These are phyloP conservation scores for Aureobasidium sp. DNA, from an alignment of 2,329 filamentous ascomycete genomes.

Conservation along the genomic window DNA sequence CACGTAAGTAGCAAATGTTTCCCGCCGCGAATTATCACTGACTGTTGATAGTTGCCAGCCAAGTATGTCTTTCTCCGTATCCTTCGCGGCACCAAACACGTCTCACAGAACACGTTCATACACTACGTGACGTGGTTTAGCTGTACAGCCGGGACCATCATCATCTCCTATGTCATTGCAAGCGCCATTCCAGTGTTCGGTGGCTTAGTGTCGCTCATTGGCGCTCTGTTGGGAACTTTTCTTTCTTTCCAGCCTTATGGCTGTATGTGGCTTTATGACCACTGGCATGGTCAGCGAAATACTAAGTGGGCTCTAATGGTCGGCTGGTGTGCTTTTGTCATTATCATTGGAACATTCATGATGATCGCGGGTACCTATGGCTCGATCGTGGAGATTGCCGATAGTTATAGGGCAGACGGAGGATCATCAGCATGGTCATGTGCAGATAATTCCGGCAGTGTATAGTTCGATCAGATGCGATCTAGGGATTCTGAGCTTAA, in stretches of 20 bases:
- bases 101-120: constrained; percentile 15
- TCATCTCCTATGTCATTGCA: constrained; percentile 21
- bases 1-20: constrained; percentile 4
- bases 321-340: constrained; percentile 24
- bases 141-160: constrained; percentile 15
- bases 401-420: constrained; percentile 27
- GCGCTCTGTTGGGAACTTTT: constrained; percentile 20
- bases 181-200: constrained; percentile 21
- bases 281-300: constrained; percentile 24
- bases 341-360: constrained; percentile 35
- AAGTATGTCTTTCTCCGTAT: constrained; percentile 24
- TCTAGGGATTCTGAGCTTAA: no score
- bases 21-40: background rate
- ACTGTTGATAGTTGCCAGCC: constrained; percentile 13
- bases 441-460: constrained; percentile 32
- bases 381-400: constrained; percentile 32
- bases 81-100: constrained; percentile 19
- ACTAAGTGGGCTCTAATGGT: constrained; percentile 16
- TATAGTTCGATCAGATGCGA: background rate
- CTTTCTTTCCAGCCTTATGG: constrained; percentile 26
- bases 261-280: constrained; percentile 38
- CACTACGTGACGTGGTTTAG: constrained; percentile 15
- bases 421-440: constrained; percentile 36
- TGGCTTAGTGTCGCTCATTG: constrained; percentile 19
- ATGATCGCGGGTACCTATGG: constrained; percentile 40